Evolutionary conservation across 208 protist genomes (phyloP).

Genomic region (Leishmania braziliensis): DNA sequence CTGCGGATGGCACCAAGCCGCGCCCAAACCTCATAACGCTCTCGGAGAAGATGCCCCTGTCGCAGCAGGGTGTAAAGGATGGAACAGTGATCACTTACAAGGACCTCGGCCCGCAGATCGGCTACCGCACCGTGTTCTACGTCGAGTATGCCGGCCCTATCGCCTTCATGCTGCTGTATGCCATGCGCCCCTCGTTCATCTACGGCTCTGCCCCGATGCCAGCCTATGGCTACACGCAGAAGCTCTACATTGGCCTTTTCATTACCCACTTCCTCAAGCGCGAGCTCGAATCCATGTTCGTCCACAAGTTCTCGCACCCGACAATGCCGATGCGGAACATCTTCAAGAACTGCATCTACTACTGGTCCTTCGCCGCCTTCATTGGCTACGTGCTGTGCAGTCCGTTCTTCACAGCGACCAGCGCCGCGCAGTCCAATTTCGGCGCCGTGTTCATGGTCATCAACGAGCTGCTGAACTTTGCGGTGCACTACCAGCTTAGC

Average conservation of each 20-base stretch:
- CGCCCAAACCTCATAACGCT: constrained; percentile 61
- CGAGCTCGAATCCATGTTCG: constrained; percentile 94
- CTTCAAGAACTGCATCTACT: constrained; percentile 96
- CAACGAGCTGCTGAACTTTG: constrained; percentile 91
- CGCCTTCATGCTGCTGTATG: constrained; percentile 90
- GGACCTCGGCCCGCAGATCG: constrained; percentile 93
- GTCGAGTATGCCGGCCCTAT: constrained; percentile 95
- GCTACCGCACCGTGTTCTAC: constrained; percentile 94
- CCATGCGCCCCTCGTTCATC: constrained; percentile 70
- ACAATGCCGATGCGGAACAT: constrained; percentile 96
- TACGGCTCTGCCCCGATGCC: constrained; percentile 49
- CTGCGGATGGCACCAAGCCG: constrained; percentile 39
- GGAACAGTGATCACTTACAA: constrained; percentile 81
- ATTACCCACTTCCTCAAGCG: constrained; percentile 94
- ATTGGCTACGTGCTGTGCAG: constrained; percentile 91
- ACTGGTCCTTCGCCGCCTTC: constrained; percentile 93
- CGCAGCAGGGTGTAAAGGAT: constrained; percentile 67
- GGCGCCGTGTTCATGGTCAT: constrained; percentile 63
- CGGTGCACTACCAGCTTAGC: constrained; percentile 89
- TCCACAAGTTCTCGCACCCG: constrained; percentile 94
- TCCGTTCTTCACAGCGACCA: constrained; percentile 86
- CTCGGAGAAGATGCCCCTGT: constrained; percentile 42
- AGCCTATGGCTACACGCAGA: constrained; percentile 68
- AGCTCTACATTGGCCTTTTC: constrained; percentile 85
- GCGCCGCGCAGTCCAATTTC: constrained; percentile 41